Evolutionary conservation across 192 early-diverging fungal species (phyloP).

Genomic region (Mortierella claussenii): DNA sequence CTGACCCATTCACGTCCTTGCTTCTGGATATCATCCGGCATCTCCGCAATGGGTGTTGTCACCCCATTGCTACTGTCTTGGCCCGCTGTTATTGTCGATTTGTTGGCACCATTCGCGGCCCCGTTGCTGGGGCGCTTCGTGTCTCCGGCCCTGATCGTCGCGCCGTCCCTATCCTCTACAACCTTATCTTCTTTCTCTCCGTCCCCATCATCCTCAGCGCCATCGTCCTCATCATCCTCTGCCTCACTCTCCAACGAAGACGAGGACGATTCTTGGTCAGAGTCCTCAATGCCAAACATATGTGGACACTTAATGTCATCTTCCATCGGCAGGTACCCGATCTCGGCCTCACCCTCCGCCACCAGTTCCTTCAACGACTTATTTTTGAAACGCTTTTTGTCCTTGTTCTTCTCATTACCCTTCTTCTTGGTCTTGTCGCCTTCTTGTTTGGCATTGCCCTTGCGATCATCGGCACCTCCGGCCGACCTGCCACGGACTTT

Average conservation of each 20-base stretch:
- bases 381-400: no score
- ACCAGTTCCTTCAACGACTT: no score
- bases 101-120: no score
- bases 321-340: constrained; percentile 31
- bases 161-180: no score
- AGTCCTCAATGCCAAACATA: constrained; percentile 34
- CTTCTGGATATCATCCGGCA: constrained; percentile 29
- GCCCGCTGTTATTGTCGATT: no score
- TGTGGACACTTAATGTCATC: constrained; percentile 35
- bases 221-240: constrained; percentile 16
- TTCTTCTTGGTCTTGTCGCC: no score
- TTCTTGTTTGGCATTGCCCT: not conserved
- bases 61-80: no score
- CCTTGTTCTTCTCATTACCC: not conserved
- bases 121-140: no score
- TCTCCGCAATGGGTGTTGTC: constrained; percentile 7
- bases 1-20: constrained; percentile 45
- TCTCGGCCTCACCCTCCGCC: constrained; percentile 9
- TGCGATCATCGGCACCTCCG: not conserved
- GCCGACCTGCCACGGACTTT: no score
- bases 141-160: no score
- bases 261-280: not conserved
- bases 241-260: constrained; percentile 15
- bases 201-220: not conserved
- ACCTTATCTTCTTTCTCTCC: constrained; percentile 1